phyloP scores from a whole-genome alignment of 2,329 filamentous ascomycete genomes.

The Dissoconium aciculare region DNA sequence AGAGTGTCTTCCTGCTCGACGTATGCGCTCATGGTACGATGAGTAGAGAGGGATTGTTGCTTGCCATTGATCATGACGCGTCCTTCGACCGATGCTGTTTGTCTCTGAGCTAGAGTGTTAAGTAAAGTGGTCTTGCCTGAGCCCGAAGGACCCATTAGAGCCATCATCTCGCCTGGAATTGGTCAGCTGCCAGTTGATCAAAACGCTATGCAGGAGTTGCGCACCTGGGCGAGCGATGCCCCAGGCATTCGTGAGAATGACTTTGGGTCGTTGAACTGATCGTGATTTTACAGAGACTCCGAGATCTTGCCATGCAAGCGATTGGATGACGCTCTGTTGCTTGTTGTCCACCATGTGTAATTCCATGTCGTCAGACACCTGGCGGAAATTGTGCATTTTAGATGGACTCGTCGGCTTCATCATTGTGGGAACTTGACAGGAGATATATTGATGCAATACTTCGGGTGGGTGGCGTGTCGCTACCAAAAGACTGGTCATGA shows the following conservation, averaged over 20 bases:
- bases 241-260: constrained; percentile 43
- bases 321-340: too few relatives aligned
- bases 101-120: constrained; percentile 55
- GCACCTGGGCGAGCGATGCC: constrained; percentile 38
- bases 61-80: constrained; percentile 46
- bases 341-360: too few relatives aligned
- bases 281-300: constrained; percentile 56
- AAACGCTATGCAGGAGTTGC: too few relatives aligned
- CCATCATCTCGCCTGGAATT: constrained; percentile 52
- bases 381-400: too few relatives aligned
- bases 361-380: too few relatives aligned
- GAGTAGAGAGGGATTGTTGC: constrained; percentile 9
- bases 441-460: too few relatives aligned
- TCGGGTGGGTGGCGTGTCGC: too few relatives aligned
- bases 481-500: too few relatives aligned
- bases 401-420: too few relatives aligned
- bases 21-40: constrained; percentile 49
- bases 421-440: too few relatives aligned
- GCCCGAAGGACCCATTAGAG: constrained; percentile 58
- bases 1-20: constrained; percentile 82
- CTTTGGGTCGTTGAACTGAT: constrained; percentile 7
- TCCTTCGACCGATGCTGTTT: constrained; percentile 34
- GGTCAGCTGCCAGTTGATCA: too few relatives aligned
- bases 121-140: constrained; percentile 70
- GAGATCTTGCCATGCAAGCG: constrained; percentile 47